Evolutionary conservation across 2,329 filamentous ascomycete genomes (phyloP).

Genomic region (Venturiaceae sp.): DNA sequence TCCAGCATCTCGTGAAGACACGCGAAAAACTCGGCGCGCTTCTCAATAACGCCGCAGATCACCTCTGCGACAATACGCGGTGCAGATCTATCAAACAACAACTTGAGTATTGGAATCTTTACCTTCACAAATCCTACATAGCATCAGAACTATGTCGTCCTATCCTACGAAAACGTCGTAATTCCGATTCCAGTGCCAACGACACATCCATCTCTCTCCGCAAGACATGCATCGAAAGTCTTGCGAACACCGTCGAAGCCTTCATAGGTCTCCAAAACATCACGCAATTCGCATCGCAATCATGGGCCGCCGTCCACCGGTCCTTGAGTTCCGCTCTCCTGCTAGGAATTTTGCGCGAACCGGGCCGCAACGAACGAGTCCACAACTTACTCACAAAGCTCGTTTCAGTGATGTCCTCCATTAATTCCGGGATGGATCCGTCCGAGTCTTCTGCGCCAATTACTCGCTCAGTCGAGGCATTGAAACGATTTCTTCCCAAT

Average conservation of each 20-base stretch:
- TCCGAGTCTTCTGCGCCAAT: slow-evolving; percentile 38
- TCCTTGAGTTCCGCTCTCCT: slow-evolving; percentile 33
- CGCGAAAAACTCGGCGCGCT: slow-evolving; percentile 49
- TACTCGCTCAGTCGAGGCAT: slow-evolving; percentile 34
- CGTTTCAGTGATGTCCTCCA: slow-evolving; percentile 35
- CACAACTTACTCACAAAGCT: slow-evolving; percentile 35
- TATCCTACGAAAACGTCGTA: slow-evolving; percentile 33
- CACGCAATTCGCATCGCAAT: slow-evolving; percentile 32
- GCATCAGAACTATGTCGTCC: slow-evolving; percentile 53
- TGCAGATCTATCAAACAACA: slow-evolving; percentile 41
- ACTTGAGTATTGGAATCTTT: slow-evolving; percentile 49
- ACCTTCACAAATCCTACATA: slow-evolving; percentile 53
- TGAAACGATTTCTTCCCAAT: slow-evolving; percentile 15
- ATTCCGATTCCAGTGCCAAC: slow-evolving; percentile 30
- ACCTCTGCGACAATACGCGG: slow-evolving; percentile 43
- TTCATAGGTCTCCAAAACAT: slow-evolving; percentile 50
- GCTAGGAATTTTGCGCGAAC: slow-evolving; percentile 34
- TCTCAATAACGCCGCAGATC: slow-evolving; percentile 47
- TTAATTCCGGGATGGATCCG: slow-evolving; percentile 36
- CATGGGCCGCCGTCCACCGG: slow-evolving; percentile 33
- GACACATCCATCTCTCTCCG: slow-evolving; percentile 28
- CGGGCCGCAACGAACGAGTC: slow-evolving; percentile 33
- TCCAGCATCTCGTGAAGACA: slow-evolving; percentile 41
- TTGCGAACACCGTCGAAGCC: slow-evolving; percentile 48
- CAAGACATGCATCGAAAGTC: slow-evolving; percentile 44